Conservation (phyloP, 257 asterid species). For the Nicotiana noctiflora region DNA sequence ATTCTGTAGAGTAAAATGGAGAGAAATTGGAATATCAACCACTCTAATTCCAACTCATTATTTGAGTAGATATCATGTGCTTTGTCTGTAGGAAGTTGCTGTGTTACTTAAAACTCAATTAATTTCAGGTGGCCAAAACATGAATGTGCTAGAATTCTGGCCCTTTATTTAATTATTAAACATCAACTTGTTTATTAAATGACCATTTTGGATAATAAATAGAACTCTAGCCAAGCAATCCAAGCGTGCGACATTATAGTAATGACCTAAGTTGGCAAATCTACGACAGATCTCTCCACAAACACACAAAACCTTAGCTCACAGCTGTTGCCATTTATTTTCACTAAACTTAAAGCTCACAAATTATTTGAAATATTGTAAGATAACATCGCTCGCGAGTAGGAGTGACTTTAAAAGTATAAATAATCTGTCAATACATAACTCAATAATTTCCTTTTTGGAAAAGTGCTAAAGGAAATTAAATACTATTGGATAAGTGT, state of each 20-base stretch:
- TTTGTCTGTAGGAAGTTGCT: conserved; percentile 7
- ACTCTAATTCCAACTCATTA: neutral
- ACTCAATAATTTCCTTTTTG: neutral
- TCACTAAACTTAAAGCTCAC: neutral
- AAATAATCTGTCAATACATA: neutral
- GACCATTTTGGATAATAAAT: neutral
- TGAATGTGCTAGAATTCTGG: neutral
- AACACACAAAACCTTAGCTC: neutral
- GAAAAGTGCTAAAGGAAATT: no score
- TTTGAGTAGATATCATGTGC: neutral
- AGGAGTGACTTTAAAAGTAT: neutral
- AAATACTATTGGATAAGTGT: no score
- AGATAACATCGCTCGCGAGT: neutral
- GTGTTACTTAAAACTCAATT: neutral
- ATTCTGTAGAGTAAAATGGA: neutral
- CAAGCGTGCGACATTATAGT: conserved; percentile 8
- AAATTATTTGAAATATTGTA: neutral
- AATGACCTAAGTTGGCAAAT: conserved; percentile 4
- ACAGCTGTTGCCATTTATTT: neutral
- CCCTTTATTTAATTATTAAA: neutral
- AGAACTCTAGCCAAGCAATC: neutral
- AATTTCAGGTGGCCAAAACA: conserved; percentile 5
- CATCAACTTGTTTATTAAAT: neutral
- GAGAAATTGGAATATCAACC: neutral
- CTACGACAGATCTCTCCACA: neutral